phyloP scores from a whole-genome alignment of 2,329 filamentous ascomycete genomes.

The Aureobasidium sp. region DNA sequence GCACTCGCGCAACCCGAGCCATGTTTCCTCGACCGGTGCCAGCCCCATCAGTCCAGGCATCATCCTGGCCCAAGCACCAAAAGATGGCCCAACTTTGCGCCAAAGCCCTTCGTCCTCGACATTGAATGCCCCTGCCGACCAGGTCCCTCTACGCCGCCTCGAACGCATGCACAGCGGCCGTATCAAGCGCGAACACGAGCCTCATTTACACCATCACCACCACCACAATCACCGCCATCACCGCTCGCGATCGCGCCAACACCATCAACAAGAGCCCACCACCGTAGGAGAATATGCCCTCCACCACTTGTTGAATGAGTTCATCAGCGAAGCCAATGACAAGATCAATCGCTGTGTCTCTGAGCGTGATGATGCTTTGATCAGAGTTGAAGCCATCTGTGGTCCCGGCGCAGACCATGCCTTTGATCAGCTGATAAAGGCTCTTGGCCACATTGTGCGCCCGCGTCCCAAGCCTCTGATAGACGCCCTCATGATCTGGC shows the following conservation, averaged over 20 bases:
- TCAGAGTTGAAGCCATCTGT: constrained; percentile 81
- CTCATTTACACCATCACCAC: constrained; percentile 62
- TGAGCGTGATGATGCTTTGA: constrained; percentile 70
- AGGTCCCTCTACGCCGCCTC: constrained; percentile 24
- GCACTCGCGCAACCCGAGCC: constrained; percentile 83
- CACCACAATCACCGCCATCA: constrained; percentile 56
- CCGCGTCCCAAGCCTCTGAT: constrained; percentile 92
- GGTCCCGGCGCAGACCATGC: constrained; percentile 78
- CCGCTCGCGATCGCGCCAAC: constrained; percentile 60
- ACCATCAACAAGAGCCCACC: constrained; percentile 67
- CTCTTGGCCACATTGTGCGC: constrained; percentile 87
- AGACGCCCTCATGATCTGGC: constrained; percentile 96
- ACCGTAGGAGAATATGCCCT: constrained; percentile 97
- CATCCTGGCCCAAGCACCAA: constrained; percentile 47
- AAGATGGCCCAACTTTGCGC: constrained; percentile 8
- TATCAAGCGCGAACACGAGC: constrained; percentile 63
- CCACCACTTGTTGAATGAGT: constrained; percentile 93
- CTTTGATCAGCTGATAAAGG: constrained; percentile 91
- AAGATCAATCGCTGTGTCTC: constrained; percentile 87
- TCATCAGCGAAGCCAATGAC: constrained; percentile 92
- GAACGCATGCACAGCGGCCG: constrained; percentile 48
- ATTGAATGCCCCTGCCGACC: constrained; percentile 10
- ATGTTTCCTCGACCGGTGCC: constrained; percentile 63
- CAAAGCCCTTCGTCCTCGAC: constrained; percentile 18
- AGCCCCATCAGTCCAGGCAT: constrained; percentile 85